Base-by-base conservation (phyloP, 1,284 basidiomycete genomes). In the Ustilago trichophora region DNA sequence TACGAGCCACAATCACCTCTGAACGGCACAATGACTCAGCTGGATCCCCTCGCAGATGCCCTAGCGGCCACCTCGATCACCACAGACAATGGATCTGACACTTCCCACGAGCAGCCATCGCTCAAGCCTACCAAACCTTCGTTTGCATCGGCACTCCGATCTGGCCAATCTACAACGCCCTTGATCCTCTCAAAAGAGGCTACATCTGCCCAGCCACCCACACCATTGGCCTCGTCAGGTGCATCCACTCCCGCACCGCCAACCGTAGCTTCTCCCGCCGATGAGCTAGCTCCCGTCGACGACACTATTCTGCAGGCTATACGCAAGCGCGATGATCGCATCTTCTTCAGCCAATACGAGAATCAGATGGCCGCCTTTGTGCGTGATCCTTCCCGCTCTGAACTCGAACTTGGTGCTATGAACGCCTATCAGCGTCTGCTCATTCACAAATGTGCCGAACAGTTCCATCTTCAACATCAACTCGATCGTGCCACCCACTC, bases 361-460 rank as follows among this genome's bases (percentile, higher is more conserved):
- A 57, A 58, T 19, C 65, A 76, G 36, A 73, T 76, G 63, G 41
- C 52, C 13, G 54, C 31, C 4, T 59, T 70, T 19, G 55, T 76
- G 11, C 44, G 46, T 12, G 65, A 66, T 24, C 1, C 38, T 2
- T 12, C 56, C 21, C 49, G 58, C 12, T 37, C 42, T 16, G 37
- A 16, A 12, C 55, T 63, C 49, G 65, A 72, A n/a, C 60, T 76
- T 9, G 69, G 69, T 13, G 43, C 71, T 3, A 76, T 76, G 74
- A 76, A 76, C 42, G 41, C 74, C 12, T 76, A 73, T 24, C 74
- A 76, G 49, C 64, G 74, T 1, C 54, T 76, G 4, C 64, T 76
- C 26, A 43, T 69, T 6, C 72, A 74, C 42, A 49, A 62, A 12
- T 70, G 68, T 22, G 74, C 74, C 13, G 72, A 73, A 34, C 71